phyloP scores from a whole-genome alignment of 352 stramenopile genomes.

The Pythium utonaiense region DNA sequence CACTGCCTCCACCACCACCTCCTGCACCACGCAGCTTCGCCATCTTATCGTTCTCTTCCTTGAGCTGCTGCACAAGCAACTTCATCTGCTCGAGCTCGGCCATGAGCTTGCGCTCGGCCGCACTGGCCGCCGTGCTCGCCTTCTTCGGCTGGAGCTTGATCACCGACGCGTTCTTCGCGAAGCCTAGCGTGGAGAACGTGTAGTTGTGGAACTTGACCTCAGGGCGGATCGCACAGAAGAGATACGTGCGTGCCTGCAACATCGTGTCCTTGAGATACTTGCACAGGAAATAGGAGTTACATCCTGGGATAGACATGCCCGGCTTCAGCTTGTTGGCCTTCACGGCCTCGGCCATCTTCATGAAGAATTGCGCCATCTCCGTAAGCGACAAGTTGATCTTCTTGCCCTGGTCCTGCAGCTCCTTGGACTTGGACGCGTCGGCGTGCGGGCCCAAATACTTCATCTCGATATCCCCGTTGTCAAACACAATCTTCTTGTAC shows the following conservation, averaged over 20 bases:
- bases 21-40: slow-evolving; percentile 41
- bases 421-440: slow-evolving; percentile 91
- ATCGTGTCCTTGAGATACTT: slow-evolving; percentile 97
- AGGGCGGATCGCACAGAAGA: slow-evolving; percentile 92
- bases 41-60: slow-evolving; percentile 81
- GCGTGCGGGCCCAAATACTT: slow-evolving; percentile 89
- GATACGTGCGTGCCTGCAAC: slow-evolving; percentile 90
- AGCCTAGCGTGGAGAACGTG: slow-evolving; percentile 93
- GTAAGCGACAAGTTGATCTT: slow-evolving; percentile 95
- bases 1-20: slow-evolving; percentile 17
- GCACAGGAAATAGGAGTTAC: slow-evolving; percentile 94
- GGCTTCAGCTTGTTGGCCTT: slow-evolving; percentile 94
- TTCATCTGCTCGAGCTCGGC: slow-evolving; percentile 94
- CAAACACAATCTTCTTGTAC: slow-evolving; percentile 92
- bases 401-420: slow-evolving; percentile 93
- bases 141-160: slow-evolving; percentile 96
- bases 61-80: slow-evolving; percentile 75
- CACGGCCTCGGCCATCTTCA: slow-evolving; percentile 95
- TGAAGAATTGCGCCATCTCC: slow-evolving; percentile 96
- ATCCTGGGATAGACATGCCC: slow-evolving; percentile 90
- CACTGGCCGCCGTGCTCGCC: slow-evolving; percentile 82
- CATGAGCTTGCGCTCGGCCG: slow-evolving; percentile 93
- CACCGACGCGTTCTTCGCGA: slow-evolving; percentile 93
- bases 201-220: slow-evolving; percentile 93
- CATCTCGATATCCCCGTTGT: slow-evolving; percentile 91